Evolutionary conservation across 2,329 filamentous ascomycete genomes (phyloP).

Genomic region (Cadophora sp.): DNA sequence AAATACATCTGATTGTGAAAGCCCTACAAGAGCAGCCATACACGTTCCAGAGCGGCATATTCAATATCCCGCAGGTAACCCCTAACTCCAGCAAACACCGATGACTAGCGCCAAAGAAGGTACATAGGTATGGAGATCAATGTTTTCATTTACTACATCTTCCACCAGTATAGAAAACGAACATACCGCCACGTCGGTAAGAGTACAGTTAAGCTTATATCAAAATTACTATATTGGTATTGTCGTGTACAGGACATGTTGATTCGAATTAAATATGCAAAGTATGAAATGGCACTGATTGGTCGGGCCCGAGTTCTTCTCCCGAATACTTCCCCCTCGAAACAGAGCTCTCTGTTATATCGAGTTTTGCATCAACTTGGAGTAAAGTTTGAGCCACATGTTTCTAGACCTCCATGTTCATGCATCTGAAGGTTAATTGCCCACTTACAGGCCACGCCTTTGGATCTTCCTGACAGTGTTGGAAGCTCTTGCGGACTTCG

Average conservation of each 20-base stretch:
- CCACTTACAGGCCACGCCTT: not conserved
- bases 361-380: not conserved
- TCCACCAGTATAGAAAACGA: too few species aligned
- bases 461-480: not conserved
- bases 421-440: not conserved
- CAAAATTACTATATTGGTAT: too few species aligned
- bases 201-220: too few species aligned
- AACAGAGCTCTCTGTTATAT: not conserved
- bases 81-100: conserved; percentile 6
- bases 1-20: not conserved
- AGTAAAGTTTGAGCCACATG: not conserved
- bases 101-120: not conserved
- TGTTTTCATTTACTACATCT: too few species aligned
- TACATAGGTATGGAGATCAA: not conserved
- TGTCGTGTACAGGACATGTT: too few species aligned
- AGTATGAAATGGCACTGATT: not conserved
- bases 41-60: not conserved
- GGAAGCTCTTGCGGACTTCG: not conserved
- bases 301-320: not conserved
- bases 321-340: not conserved
- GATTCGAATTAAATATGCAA: not conserved
- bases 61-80: not conserved
- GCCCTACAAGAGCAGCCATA: not conserved
- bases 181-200: too few species aligned
- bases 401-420: not conserved